Conservation (phyloP, 2,329 filamentous ascomycete genomes). For the Bipolaris sorokiniana region DNA sequence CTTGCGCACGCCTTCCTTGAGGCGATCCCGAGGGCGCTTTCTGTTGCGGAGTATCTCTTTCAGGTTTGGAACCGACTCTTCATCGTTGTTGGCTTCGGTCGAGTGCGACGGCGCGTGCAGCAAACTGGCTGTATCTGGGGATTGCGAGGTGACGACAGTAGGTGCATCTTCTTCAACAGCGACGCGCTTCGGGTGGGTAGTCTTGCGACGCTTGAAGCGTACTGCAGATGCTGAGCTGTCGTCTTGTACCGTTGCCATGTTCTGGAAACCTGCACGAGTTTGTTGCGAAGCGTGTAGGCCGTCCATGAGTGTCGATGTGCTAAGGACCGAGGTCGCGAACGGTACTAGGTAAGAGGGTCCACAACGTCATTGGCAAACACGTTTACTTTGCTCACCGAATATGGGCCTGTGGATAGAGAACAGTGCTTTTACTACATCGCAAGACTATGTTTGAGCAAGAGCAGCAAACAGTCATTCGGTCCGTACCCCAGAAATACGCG, state of each 20-base stretch:
- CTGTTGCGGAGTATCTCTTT: constrained; percentile 43
- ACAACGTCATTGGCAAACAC: constrained; percentile 6
- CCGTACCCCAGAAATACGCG: background rate
- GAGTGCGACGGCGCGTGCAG: constrained; percentile 16
- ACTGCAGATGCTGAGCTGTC: constrained; percentile 23
- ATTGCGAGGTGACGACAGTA: background rate
- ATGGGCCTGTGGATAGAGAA: background rate
- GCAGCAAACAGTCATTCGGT: background rate
- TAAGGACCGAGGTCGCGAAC: constrained; percentile 9
- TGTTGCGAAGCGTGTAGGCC: constrained; percentile 4
- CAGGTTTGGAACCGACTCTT: constrained; percentile 31
- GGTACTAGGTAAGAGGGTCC: background rate
- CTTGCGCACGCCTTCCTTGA: constrained; percentile 28
- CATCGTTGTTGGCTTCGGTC: constrained; percentile 18
- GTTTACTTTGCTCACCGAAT: background rate
- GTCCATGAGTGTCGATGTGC: background rate
- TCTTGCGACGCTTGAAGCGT: constrained; percentile 45
- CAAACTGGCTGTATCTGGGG: constrained; percentile 15
- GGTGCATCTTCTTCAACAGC: constrained; percentile 22
- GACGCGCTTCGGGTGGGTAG: constrained; percentile 32
- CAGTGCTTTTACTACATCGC: background rate
- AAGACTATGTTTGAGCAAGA: background rate
- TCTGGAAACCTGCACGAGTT: constrained; percentile 4
- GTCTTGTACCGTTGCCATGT: constrained; percentile 25
- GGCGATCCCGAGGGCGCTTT: constrained; percentile 37